phyloP scores from a whole-genome alignment of 768 basidiomycete genomes.

The Cyathus striatus region DNA sequence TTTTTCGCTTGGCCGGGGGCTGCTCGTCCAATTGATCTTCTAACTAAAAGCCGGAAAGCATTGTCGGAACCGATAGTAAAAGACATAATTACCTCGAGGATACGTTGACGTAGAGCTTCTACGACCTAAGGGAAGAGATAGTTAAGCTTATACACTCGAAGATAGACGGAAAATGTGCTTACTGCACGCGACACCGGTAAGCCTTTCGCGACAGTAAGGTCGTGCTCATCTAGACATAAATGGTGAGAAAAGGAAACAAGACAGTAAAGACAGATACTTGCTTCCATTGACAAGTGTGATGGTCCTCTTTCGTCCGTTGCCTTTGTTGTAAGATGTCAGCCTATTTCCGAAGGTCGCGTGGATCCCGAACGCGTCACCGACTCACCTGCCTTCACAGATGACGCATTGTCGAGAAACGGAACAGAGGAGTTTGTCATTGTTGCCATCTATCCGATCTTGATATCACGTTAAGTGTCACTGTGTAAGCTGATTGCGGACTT shows the following conservation, averaged over 20 bases:
- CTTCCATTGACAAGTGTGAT: neutral
- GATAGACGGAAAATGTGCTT: constrained; percentile 1
- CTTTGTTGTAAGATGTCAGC: too few species aligned
- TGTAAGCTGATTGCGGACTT: too few species aligned
- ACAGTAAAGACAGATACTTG: neutral
- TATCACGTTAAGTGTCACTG: too few species aligned
- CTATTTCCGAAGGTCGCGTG: too few species aligned
- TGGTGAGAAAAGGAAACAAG: too few species aligned
- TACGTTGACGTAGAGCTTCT: constrained; percentile 23
- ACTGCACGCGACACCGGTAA: constrained; percentile 18
- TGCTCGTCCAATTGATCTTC: constrained; percentile 24
- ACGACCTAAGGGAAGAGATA: constrained; percentile 12
- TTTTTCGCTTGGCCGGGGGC: constrained; percentile 26
- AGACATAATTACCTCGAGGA: constrained; percentile 14
- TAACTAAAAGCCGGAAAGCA: constrained; percentile 14
- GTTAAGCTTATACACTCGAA: constrained; percentile 6
- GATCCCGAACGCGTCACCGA: too few species aligned
- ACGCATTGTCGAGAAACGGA: too few species aligned
- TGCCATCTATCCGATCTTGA: too few species aligned
- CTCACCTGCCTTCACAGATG: too few species aligned
- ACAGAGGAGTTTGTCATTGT: too few species aligned
- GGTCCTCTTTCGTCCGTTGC: neutral
- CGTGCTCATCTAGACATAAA: neutral
- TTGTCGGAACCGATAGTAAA: neutral
- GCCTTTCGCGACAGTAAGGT: neutral